Percentiles rank a stretch among this genome's conserved stretches.
phyloP scores from a whole-genome alignment of 495 filamentous ascomycete genomes.

The Talaromyces ruber region DNA sequence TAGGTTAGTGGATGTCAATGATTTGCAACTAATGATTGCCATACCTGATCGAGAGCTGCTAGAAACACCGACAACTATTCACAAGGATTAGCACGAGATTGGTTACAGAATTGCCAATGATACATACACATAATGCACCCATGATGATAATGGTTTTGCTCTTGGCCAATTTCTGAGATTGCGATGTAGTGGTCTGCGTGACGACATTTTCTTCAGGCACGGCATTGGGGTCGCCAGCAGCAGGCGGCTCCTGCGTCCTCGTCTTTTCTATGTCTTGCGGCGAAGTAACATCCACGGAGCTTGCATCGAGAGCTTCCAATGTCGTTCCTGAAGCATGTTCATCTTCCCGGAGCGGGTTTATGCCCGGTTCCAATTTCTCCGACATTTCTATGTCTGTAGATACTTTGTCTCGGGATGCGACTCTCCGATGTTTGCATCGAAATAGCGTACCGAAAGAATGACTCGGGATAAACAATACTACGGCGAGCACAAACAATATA shows the following conservation, averaged over 20 bases:
- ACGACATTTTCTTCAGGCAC: neutral
- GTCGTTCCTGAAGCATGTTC: neutral
- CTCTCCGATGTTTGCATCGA: neutral
- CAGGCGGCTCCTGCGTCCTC: neutral
- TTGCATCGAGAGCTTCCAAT: neutral
- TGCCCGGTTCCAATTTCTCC: neutral
- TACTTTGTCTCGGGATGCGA: neutral
- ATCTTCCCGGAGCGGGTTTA: neutral
- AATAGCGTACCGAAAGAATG: neutral
- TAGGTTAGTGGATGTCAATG: neutral
- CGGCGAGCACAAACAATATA: too few relatives aligned
- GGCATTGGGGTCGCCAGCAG: neutral
- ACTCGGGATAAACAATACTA: neutral
- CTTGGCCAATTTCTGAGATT: slow-evolving; percentile 36
- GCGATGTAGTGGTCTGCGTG: slow-evolving; percentile 18
- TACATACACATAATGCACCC: slow-evolving; percentile 39
- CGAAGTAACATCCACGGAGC: neutral
- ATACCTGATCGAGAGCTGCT: slow-evolving; percentile 45
- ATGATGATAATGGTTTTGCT: slow-evolving; percentile 42
- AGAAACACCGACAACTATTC: slow-evolving; percentile 42
- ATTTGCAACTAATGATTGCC: neutral
- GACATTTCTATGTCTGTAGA: neutral
- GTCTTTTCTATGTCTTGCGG: neutral
- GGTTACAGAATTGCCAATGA: slow-evolving; percentile 12
- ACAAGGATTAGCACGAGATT: neutral